phyloP scores from a whole-genome alignment of 257 asterid species.

The Scutellaria galericulata region DNA sequence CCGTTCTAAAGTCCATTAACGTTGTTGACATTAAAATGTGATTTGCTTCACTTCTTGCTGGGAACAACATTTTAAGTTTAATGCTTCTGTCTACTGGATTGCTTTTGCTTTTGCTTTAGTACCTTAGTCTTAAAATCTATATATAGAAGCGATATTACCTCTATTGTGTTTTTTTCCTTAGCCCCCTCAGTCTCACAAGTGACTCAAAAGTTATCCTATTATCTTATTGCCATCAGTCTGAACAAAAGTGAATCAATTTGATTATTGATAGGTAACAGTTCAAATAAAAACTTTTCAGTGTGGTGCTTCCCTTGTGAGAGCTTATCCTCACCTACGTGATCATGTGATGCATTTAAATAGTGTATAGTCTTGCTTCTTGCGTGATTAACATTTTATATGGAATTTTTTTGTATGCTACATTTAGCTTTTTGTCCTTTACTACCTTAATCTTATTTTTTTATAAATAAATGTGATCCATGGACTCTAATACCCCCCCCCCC shows the following conservation, averaged over 20 bases:
- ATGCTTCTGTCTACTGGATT: constrained; percentile 1
- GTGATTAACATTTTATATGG: neutral
- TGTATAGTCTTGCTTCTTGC: neutral
- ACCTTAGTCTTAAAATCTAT: neutral
- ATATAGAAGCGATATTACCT: too few relatives aligned
- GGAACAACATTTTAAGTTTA: too few relatives aligned
- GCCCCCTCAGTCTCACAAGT: neutral
- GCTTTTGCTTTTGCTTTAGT: neutral
- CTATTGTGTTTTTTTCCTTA: neutral
- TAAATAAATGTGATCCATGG: neutral
- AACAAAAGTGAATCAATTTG: neutral
- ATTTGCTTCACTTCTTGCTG: too few relatives aligned
- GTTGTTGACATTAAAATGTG: neutral
- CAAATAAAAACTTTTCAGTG: neutral
- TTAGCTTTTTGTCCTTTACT: neutral
- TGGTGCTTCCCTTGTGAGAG: neutral
- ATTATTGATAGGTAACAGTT: constrained; percentile 12
- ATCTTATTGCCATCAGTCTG: neutral
- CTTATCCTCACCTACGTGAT: neutral
- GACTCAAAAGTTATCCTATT: neutral
- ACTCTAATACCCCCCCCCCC: neutral
- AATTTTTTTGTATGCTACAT: neutral
- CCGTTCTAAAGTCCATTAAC: neutral
- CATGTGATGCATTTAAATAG: neutral
- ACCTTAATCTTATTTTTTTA: neutral